These are phyloP conservation scores for Arthroderma sp. DNA, from an alignment of 2,329 filamentous ascomycete genomes.

Conservation along the genomic window DNA sequence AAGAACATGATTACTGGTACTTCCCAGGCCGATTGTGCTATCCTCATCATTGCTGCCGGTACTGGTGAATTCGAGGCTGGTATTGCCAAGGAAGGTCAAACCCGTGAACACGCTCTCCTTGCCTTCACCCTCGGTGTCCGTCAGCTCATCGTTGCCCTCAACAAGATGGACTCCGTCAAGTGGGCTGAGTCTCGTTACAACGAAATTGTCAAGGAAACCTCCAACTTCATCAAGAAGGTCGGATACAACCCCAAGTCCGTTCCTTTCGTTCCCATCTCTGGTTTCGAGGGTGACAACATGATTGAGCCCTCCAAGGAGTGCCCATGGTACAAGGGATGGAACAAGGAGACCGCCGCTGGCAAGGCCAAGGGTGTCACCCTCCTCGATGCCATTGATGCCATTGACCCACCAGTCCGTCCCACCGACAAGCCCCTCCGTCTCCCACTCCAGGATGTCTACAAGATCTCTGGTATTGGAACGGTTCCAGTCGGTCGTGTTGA, in stretches of 20 bases:
- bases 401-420: constrained; percentile 84
- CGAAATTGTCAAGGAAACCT: constrained; percentile 99
- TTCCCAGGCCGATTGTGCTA: constrained; percentile 98
- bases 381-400: constrained; percentile 95
- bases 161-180: constrained; percentile 99
- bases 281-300: constrained; percentile 99
- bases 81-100: constrained; percentile 99
- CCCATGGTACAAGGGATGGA: constrained; percentile 99
- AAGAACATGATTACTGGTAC: constrained; percentile 99
- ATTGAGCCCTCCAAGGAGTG: constrained; percentile 76
- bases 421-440: constrained; percentile 99
- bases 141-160: constrained; percentile 99
- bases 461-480: constrained; percentile 99
- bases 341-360: constrained; percentile 88
- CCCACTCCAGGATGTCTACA: constrained; percentile 99
- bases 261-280: constrained; percentile 98
- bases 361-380: constrained; percentile 93
- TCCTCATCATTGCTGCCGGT: constrained; percentile 99
- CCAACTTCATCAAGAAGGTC: constrained; percentile 99
- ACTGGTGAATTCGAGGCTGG: constrained; percentile 99
- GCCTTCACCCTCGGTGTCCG: constrained; percentile 99
- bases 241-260: constrained; percentile 99
- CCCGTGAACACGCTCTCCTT: constrained; percentile 99
- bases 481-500: constrained; percentile 99
- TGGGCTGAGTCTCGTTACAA: constrained; percentile 94